Evolutionary conservation across 2,329 filamentous ascomycete species (phyloP), one percentile per base, ranked within the genome.

Genomic region (Calonectria henricotiae): DNA sequence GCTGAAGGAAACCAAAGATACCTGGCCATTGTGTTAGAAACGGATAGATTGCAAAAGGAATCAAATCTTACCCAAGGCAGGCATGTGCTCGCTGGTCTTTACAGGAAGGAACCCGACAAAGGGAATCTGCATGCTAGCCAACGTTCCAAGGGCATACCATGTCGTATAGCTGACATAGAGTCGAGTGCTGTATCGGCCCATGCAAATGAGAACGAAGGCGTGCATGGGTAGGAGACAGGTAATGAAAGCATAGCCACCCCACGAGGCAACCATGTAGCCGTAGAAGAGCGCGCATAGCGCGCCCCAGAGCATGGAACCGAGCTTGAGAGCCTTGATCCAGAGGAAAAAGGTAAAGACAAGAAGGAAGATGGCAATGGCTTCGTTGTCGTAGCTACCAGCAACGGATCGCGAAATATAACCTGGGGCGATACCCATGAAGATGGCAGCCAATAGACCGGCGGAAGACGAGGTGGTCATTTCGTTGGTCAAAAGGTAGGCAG

Each of bases 191-290:
- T 97, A 99, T 70, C 96, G 89, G 62, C 97, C 97, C 96, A 99
- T 99, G 85, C 93, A 94, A 79, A 99, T 92, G 76, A 99, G 88
- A 55, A 98, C 94, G 78, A 99, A 95, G 8, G 94, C 92, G 83
- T 99, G 96, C 76, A 99, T 90, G 43, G 96, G 96, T 70, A 99
- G 91, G 84, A 99, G 86, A 82, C 97, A 98, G 71, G 97, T 99
- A 81, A 99, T 99, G 89, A 99, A 99, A 79, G 98, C 96, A 83
- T 99, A 99, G 80, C 96, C 96, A 88, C 96, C 96, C 96, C 96
- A 99, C 20, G 97, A 97, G 60, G 96, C 96, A 74, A 99, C 96
- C 96, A 99, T 99, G 90, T 99, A 99, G 80, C 96, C 96, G 84
- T 99, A 99, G 86, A 97, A 98, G 66, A 99, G 88, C 49, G 96